phyloP scores from a whole-genome alignment of 108 stramenopile species.

The Skeletonema marinoi region DNA sequence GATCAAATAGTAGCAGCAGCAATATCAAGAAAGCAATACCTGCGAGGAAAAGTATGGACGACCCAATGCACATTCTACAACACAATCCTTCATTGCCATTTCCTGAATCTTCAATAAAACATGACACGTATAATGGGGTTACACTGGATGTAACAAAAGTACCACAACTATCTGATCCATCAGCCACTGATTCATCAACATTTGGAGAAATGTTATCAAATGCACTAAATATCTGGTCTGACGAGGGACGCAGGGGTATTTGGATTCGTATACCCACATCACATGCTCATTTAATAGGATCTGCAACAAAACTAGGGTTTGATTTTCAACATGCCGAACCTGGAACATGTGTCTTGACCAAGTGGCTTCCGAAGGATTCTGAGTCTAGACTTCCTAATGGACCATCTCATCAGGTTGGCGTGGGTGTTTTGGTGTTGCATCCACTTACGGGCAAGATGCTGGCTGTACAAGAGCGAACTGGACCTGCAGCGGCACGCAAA shows the following conservation, averaged over 20 bases:
- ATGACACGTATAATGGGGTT: conserved; percentile 81
- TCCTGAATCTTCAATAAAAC: conserved; percentile 52
- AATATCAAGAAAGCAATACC: background rate
- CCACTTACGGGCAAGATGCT: conserved; percentile 67
- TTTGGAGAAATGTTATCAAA: conserved; percentile 33
- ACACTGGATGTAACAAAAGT: conserved; percentile 53
- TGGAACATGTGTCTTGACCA: conserved; percentile 56
- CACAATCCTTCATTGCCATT: conserved; percentile 46
- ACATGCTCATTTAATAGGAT: conserved; percentile 44
- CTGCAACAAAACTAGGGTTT: conserved; percentile 49
- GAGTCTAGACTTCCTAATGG: conserved; percentile 66
- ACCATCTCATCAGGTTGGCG: conserved; percentile 82
- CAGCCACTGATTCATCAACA: conserved; percentile 3
- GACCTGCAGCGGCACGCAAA: conserved; percentile 69
- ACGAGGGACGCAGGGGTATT: conserved; percentile 62
- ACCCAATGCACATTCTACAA: conserved; percentile 1
- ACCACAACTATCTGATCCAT: background rate
- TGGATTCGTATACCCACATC: conserved; percentile 72
- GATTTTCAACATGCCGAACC: conserved; percentile 66
- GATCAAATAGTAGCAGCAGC: background rate
- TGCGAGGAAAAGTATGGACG: conserved; percentile 13
- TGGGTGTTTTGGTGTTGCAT: conserved; percentile 78
- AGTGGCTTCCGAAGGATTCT: conserved; percentile 67
- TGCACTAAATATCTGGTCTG: conserved; percentile 54
- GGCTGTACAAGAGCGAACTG: conserved; percentile 73